Evolutionary conservation across 805 yeast genomes (phyloP).

Genomic region (Candida adriatica): DNA sequence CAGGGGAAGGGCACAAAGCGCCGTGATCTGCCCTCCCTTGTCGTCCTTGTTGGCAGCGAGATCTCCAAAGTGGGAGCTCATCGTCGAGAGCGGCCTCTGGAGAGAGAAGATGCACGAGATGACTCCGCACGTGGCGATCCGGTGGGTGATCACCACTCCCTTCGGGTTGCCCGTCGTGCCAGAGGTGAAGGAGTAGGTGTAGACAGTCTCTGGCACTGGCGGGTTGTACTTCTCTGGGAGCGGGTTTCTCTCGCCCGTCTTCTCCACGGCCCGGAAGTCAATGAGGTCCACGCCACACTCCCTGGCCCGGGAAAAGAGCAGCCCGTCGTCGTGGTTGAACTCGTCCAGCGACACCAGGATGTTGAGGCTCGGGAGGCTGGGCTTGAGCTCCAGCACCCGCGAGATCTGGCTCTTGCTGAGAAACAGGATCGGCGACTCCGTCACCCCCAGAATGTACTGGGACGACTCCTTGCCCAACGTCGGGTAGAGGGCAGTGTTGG

Average conservation of each 20-base stretch:
- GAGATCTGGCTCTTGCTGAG: slow-evolving; percentile 43
- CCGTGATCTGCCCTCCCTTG: slow-evolving; percentile 24
- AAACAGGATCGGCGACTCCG: slow-evolving; percentile 55
- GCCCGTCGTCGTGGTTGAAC: slow-evolving; percentile 30
- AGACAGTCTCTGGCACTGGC: slow-evolving; percentile 44
- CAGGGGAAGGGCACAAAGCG: slow-evolving; percentile 42
- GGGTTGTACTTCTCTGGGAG: slow-evolving; percentile 30
- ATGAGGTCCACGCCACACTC: slow-evolving; percentile 30
- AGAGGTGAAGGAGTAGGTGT: slow-evolving; percentile 65
- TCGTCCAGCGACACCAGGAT: slow-evolving; percentile 52
- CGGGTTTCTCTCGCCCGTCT: slow-evolving; percentile 38
- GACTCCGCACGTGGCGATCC: slow-evolving; percentile 42
- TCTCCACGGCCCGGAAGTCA: slow-evolving; percentile 35
- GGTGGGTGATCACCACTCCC: slow-evolving; percentile 56
- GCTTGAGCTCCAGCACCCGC: slow-evolving; percentile 37
- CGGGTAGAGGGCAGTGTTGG: slow-evolving; percentile 46
- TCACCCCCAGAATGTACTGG: slow-evolving; percentile 49
- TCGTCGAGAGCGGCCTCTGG: slow-evolving; percentile 13
- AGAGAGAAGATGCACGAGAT: slow-evolving; percentile 29
- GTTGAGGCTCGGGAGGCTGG: slow-evolving; percentile 32
- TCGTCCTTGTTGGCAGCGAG: slow-evolving; percentile 17
- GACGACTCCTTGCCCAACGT: slow-evolving; percentile 53
- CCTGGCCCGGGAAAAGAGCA: slow-evolving; percentile 26
- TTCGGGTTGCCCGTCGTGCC: slow-evolving; percentile 75
- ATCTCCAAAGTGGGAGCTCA: slow-evolving; percentile 11